Conservation (phyloP, 129 eudicot genomes). For the Apium graveolens region DNA sequence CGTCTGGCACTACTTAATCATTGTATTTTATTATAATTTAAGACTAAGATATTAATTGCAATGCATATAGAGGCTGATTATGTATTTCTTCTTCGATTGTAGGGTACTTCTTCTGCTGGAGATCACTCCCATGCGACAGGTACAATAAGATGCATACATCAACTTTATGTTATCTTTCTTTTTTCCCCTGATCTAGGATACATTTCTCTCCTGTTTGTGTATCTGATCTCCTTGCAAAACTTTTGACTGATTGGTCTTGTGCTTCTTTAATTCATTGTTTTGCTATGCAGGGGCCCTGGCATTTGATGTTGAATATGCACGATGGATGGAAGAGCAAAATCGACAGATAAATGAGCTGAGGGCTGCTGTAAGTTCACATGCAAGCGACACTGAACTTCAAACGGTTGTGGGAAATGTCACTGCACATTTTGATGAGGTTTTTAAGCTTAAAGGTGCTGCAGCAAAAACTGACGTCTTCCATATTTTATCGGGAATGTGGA, state of each 20-base stretch:
- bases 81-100: conserved; percentile 10
- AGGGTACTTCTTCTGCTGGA: conserved; percentile 70
- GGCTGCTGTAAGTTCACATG: conserved; percentile 73
- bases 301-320: conserved; percentile 81
- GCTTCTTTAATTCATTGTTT: background rate
- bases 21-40: background rate
- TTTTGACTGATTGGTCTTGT: background rate
- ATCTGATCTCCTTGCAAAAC: background rate
- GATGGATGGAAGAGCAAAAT: conserved; percentile 89
- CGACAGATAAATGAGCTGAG: conserved; percentile 66
- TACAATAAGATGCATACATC: conserved; percentile 44
- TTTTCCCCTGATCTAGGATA: background rate
- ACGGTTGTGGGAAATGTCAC: conserved; percentile 63
- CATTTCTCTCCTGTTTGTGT: background rate
- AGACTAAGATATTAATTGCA: background rate
- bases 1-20: background rate
- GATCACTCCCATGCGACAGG: conserved; percentile 65
- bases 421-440: conserved; percentile 64
- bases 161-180: background rate
- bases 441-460: conserved; percentile 70
- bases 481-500: conserved; percentile 97
- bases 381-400: conserved; percentile 72
- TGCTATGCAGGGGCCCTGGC: conserved; percentile 68
- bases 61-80: background rate
- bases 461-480: conserved; percentile 91